Percentiles rank a stretch among this genome's conserved stretches.
These are phyloP conservation scores for Ceratocystis variospora DNA, from an alignment of 2,329 filamentous ascomycete genomes.

Conservation along the genomic window DNA sequence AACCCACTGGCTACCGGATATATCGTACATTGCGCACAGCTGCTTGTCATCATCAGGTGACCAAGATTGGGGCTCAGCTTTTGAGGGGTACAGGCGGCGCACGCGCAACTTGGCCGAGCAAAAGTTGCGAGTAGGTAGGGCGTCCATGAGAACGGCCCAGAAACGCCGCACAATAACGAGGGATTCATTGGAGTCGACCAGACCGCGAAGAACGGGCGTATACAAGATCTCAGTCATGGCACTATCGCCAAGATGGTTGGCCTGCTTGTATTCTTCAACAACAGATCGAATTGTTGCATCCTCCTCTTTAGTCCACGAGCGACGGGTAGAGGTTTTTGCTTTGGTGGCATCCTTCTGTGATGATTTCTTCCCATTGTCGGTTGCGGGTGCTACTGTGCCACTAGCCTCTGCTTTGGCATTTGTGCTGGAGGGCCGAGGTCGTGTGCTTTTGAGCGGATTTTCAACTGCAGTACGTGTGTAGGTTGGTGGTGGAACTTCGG, in stretches of 20 bases:
- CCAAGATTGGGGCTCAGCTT: slow-evolving; percentile 2
- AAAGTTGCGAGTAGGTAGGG: slow-evolving; percentile 11
- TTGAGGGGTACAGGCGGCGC: slow-evolving; percentile 10
- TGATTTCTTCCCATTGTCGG: background rate
- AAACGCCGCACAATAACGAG: slow-evolving; percentile 6
- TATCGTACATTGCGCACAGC: background rate
- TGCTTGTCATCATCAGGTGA: slow-evolving; percentile 10
- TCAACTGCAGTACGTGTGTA: background rate
- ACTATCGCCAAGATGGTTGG: slow-evolving; percentile 5
- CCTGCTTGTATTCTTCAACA: slow-evolving; percentile 7
- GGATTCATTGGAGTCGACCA: slow-evolving; percentile 9
- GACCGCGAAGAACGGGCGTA: slow-evolving; percentile 15
- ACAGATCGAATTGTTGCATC: background rate
- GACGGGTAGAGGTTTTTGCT: background rate
- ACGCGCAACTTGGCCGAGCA: slow-evolving; percentile 10
- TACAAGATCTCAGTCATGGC: slow-evolving; percentile 11
- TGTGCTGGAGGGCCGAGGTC: background rate
- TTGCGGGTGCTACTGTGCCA: background rate
- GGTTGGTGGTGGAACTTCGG: background rate
- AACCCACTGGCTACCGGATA: slow-evolving; percentile 13
- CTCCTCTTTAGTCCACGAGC: slow-evolving; percentile 13
- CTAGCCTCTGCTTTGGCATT: background rate
- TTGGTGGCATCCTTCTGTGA: background rate
- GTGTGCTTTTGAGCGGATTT: background rate
- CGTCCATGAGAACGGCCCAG: slow-evolving; percentile 7